Evolutionary conservation across 495 filamentous ascomycete genomes (phyloP), one percentile per base, ranked within the genome.

Genomic region (Aspergillus bertholletiae): DNA sequence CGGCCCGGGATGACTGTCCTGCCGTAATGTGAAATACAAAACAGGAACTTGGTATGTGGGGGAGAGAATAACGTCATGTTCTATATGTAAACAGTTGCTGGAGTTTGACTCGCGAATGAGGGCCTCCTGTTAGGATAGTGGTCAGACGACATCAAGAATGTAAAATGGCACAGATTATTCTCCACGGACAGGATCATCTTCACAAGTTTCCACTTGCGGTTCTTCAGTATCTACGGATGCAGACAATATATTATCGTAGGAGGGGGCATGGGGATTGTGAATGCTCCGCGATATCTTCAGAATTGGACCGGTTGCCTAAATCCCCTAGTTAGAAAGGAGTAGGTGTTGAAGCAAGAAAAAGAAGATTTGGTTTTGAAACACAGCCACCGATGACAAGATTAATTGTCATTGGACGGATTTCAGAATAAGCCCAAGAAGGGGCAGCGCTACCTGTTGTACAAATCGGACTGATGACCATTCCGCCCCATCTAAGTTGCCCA

Each of bases 1-100:
- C 60, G 75, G 70, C 83, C 85, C 53, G 70, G 80, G 46, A 73
- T 83, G 57, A 80, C 82, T 75, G 55, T 84, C 76, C 57, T 84
- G 80, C 61, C 86, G 86, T 45, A 80, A 65, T 21, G 66, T 64
- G 58, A 81, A 78, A 60, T 76, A 81, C 57, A 81, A 66, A 48
- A 81, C 75, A 43, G 78, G 79, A 28, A 80, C 76, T 43, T 73
- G 73, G 57, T 81, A 82, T 55, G 74, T 74, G 41, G 70, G 59
- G 35, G 78, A 82, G 46, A 73, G 60, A 48, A 76, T 43, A 40
- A 82, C 72, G 54, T 88, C 82, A 65, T 88, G 81, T 47, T 74
- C 66, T 64, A 77, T 69, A 53, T 77, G 70, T 69, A 67, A 64
- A 48, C 37, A 61, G 54, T 61, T 40, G 12, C 58, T 49, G 53